Conservation (phyloP, 495 filamentous ascomycete species). For the Haplographium delicatum region DNA sequence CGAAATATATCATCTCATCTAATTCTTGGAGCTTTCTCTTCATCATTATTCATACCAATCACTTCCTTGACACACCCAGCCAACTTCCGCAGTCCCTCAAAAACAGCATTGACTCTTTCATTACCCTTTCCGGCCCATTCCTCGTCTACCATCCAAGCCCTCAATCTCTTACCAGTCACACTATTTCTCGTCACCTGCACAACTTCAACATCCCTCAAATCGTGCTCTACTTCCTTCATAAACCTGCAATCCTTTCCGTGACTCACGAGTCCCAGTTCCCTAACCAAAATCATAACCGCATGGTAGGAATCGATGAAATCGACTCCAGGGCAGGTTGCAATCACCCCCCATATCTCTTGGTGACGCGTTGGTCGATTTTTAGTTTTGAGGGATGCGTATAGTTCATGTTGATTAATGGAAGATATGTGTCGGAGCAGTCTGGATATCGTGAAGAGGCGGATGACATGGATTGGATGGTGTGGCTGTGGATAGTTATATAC, state of each 20-base stretch:
- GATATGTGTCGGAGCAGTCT: conserved; percentile 6
- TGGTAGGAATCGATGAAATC: conserved; percentile 6
- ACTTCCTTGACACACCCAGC: conserved; percentile 1
- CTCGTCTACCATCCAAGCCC: not conserved
- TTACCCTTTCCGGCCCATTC: not conserved
- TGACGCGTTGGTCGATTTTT: not conserved
- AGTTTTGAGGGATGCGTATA: not conserved
- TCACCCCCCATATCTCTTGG: not conserved
- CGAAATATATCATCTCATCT: no score
- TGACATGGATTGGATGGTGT: conserved; percentile 9
- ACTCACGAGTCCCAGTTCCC: not conserved
- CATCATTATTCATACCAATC: not conserved
- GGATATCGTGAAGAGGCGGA: conserved; percentile 11
- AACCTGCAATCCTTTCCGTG: conserved; percentile 6
- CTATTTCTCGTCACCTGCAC: conserved; percentile 5
- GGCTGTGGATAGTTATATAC: conserved; percentile 9
- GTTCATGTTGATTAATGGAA: not conserved
- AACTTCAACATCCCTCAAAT: conserved; percentile 2
- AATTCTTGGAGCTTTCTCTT: no score
- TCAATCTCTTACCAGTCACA: not conserved
- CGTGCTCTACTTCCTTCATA: conserved; percentile 3
- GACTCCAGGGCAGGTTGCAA: not conserved
- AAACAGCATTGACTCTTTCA: no score
- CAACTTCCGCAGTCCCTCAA: not conserved
- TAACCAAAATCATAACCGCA: not conserved